These are phyloP conservation scores for Cardamine chenopodiifolia DNA, from an alignment of 345 rosid species.

Conservation along the genomic window DNA sequence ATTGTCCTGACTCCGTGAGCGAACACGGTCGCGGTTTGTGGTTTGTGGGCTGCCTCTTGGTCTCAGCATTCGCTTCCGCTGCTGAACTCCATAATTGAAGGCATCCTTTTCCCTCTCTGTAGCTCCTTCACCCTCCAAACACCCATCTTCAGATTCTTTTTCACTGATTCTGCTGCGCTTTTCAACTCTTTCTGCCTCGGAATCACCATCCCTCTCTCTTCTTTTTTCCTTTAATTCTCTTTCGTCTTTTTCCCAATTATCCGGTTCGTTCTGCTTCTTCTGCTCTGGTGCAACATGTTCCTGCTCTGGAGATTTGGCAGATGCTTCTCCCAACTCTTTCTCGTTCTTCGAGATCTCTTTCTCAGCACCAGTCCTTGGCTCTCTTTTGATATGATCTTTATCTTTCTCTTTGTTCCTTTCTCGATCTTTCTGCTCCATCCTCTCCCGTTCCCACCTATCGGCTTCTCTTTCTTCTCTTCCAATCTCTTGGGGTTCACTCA, in stretches of 20 bases:
- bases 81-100: conserved; percentile 86
- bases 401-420: conserved; percentile 83
- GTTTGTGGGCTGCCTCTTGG: conserved; percentile 93
- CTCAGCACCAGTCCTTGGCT: conserved; percentile 62
- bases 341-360: conserved; percentile 65
- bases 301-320: conserved; percentile 62
- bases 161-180: conserved; percentile 70
- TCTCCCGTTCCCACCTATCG: conserved; percentile 91
- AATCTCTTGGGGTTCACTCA: conserved; percentile 65
- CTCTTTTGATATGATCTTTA: conserved; percentile 70
- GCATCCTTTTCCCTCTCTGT: conserved; percentile 82
- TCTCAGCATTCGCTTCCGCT: conserved; percentile 92
- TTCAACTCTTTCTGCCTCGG: conserved; percentile 84
- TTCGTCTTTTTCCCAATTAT: conserved; percentile 69
- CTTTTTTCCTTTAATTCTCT: conserved; percentile 80
- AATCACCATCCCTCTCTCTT: conserved; percentile 75
- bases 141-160: conserved; percentile 88
- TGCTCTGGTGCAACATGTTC: conserved; percentile 60
- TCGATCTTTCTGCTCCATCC: conserved; percentile 79
- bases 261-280: conserved; percentile 76
- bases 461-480: conserved; percentile 78
- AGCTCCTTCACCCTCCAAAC: conserved; percentile 78
- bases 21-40: conserved; percentile 65
- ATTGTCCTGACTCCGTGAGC: conserved; percentile 72
- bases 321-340: conserved; percentile 70